phyloP scores from a whole-genome alignment of 2,329 filamentous ascomycete genomes.

The Fusarium siculi region DNA sequence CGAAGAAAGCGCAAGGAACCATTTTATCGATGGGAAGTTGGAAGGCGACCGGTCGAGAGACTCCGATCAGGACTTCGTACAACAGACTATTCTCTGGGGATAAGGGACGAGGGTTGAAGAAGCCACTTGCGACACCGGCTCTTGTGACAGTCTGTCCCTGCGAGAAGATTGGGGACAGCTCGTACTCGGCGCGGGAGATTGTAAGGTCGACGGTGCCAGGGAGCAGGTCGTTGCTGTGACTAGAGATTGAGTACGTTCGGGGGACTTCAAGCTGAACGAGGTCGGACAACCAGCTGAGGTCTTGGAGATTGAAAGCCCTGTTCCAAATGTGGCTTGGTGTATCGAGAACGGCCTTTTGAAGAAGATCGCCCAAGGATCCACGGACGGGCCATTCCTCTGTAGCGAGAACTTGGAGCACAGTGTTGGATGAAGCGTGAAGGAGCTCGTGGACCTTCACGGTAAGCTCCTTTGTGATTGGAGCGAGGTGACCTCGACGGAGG shows the following conservation, averaged over 20 bases:
- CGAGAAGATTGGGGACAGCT: slow-evolving; percentile 56
- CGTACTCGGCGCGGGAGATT: slow-evolving; percentile 62
- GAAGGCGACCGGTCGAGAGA: slow-evolving; percentile 62
- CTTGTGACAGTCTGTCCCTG: slow-evolving; percentile 48
- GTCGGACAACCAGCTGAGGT: slow-evolving; percentile 58
- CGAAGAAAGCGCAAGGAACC: slow-evolving; percentile 63
- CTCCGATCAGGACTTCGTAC: slow-evolving; percentile 61
- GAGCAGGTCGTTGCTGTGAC: slow-evolving; percentile 60
- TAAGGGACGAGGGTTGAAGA: slow-evolving; percentile 58
- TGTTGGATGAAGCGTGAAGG: slow-evolving; percentile 61
- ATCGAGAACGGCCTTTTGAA: slow-evolving; percentile 60
- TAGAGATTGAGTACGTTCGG: slow-evolving; percentile 65
- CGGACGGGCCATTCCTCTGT: slow-evolving; percentile 63
- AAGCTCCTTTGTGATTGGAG: slow-evolving; percentile 62
- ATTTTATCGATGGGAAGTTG: slow-evolving; percentile 62
- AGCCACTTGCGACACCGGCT: slow-evolving; percentile 63
- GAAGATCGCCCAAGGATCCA: slow-evolving; percentile 61
- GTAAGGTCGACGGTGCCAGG: slow-evolving; percentile 63
- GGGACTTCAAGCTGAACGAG: slow-evolving; percentile 61
- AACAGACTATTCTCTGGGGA: slow-evolving; percentile 52
- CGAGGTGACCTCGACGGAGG: slow-evolving; percentile 61
- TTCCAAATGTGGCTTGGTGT: slow-evolving; percentile 62
- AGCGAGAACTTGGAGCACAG: slow-evolving; percentile 59
- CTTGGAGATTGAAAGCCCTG: slow-evolving; percentile 57
- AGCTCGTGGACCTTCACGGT: slow-evolving; percentile 60